phyloP scores from a whole-genome alignment of 306 rosid species.

The Clitoria ternatea region DNA sequence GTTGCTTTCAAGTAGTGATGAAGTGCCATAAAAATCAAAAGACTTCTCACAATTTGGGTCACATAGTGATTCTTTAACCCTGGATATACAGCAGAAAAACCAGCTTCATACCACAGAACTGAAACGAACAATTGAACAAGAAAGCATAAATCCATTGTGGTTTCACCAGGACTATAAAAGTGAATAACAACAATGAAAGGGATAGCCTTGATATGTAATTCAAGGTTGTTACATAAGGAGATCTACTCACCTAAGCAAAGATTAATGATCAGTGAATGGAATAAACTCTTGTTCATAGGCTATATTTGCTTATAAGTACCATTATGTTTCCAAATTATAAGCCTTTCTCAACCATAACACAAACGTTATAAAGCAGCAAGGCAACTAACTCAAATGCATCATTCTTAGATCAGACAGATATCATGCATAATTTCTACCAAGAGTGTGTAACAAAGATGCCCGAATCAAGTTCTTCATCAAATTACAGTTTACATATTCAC shows the following conservation, averaged over 20 bases:
- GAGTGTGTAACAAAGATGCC: neutral
- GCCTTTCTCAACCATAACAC: neutral
- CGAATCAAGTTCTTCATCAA: too few species aligned
- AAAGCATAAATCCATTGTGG: neutral
- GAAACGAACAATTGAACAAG: neutral
- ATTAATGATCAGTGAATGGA: neutral
- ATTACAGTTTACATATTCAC: neutral
- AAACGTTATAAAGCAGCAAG: neutral
- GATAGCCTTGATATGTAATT: conserved; percentile 4
- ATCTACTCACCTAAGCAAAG: conserved; percentile 7
- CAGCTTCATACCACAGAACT: conserved; percentile 15
- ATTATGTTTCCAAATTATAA: neutral
- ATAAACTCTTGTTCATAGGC: neutral
- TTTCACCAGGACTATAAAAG: too few species aligned
- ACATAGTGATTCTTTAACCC: conserved; percentile 21
- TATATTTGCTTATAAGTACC: neutral
- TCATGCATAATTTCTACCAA: neutral
- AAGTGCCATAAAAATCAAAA: conserved; percentile 51
- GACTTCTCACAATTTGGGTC: conserved; percentile 16
- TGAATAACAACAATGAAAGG: neutral
- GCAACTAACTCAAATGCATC: neutral
- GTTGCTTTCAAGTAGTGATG: conserved; percentile 56
- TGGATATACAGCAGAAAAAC: conserved; percentile 31
- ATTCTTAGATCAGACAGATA: neutral
- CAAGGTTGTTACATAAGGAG: neutral